These are phyloP conservation scores for Tolypocladium cylindrosporum DNA, from an alignment of 2,329 filamentous ascomycete species.

Conservation along the genomic window DNA sequence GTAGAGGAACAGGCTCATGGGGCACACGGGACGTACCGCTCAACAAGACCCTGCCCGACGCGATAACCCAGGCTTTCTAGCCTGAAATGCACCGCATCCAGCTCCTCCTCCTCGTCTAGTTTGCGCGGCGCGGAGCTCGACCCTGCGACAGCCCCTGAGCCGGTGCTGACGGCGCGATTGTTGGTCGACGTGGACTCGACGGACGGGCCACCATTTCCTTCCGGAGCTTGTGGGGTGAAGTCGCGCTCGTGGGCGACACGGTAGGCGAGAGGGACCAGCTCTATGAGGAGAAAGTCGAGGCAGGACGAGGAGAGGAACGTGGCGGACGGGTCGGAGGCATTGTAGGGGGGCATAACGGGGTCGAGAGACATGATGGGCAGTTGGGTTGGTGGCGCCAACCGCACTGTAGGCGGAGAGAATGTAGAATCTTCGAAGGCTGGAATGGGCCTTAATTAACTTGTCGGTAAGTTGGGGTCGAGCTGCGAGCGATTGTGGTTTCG, in stretches of 20 bases:
- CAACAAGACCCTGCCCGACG: slow-evolving; percentile 84
- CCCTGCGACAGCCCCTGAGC: slow-evolving; percentile 8
- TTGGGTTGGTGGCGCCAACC: background rate
- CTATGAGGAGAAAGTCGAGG: slow-evolving; percentile 90
- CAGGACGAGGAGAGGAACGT: slow-evolving; percentile 74
- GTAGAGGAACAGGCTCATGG: background rate
- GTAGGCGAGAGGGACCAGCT: slow-evolving; percentile 90
- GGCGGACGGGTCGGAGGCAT: slow-evolving; percentile 62
- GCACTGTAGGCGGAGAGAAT: background rate
- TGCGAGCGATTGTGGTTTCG: background rate
- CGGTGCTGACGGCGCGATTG: slow-evolving; percentile 12
- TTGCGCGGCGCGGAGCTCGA: slow-evolving; percentile 12
- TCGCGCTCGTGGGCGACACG: slow-evolving; percentile 69
- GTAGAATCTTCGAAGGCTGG: background rate
- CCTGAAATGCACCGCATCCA: slow-evolving; percentile 76
- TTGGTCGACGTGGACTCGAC: background rate
- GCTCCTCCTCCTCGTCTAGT: slow-evolving; percentile 65
- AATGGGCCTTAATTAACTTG: background rate
- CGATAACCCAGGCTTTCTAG: slow-evolving; percentile 81
- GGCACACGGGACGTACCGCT: slow-evolving; percentile 50
- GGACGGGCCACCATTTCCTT: background rate
- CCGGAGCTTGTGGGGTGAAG: slow-evolving; percentile 16
- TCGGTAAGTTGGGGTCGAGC: background rate
- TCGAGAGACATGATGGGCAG: slow-evolving; percentile 59
- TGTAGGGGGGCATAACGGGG: slow-evolving; percentile 56